Conservation (phyloP, 306 rosid species). For the Medicago ruthenica region DNA sequence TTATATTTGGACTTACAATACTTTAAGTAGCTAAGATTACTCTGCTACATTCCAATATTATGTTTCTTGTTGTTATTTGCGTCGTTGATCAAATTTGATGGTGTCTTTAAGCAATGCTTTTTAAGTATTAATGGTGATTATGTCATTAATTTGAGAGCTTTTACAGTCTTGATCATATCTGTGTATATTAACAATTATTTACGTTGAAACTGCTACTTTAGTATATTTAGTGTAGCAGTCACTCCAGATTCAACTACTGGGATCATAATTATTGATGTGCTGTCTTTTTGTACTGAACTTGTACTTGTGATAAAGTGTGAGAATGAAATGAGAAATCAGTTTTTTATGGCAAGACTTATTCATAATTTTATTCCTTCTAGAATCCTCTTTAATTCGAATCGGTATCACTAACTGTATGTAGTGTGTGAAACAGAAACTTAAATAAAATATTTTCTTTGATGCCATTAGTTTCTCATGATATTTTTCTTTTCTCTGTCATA, state of each 20-base stretch:
- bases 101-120: not conserved
- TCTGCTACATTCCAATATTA: not conserved
- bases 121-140: not conserved
- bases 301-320: not conserved
- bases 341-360: not conserved
- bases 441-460: not conserved
- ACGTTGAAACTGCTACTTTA: not conserved
- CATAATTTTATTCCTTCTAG: not conserved
- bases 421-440: slow-evolving; percentile 3
- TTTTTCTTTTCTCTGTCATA: slow-evolving; percentile 32
- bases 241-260: not conserved
- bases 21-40: not conserved
- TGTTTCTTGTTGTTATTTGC: not conserved
- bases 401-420: not conserved
- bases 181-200: not conserved
- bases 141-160: not conserved
- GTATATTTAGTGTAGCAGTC: not conserved
- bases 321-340: not conserved
- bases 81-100: not conserved
- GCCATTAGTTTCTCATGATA: not conserved
- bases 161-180: not conserved
- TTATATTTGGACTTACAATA: not conserved
- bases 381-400: not conserved
- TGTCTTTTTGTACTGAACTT: not conserved
- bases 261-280: not conserved